These are phyloP conservation scores for Podosphaera aphanis DNA, from an alignment of 2,329 filamentous ascomycete species.

Conservation along the genomic window DNA sequence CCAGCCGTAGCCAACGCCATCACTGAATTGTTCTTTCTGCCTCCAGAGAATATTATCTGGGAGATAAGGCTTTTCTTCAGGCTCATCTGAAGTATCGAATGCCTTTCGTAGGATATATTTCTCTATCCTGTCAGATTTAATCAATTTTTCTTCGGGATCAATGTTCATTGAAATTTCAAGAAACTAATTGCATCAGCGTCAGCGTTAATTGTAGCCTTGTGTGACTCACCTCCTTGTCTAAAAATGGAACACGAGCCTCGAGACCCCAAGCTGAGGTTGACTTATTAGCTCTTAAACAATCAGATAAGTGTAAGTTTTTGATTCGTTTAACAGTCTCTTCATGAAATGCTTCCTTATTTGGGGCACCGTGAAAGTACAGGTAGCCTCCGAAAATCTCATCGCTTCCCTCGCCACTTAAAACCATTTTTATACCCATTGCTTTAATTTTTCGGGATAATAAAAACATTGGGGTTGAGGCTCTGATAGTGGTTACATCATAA, in stretches of 20 bases:
- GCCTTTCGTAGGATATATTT: slow-evolving; percentile 97
- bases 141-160: slow-evolving; percentile 88
- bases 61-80: slow-evolving; percentile 62
- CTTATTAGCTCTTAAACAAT: slow-evolving; percentile 96
- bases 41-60: slow-evolving; percentile 90
- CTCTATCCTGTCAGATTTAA: slow-evolving; percentile 50
- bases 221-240: slow-evolving; percentile 60
- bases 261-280: slow-evolving; percentile 95
- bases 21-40: slow-evolving; percentile 98
- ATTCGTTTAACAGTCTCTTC: slow-evolving; percentile 81
- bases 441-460: slow-evolving; percentile 96
- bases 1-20: slow-evolving; percentile 97
- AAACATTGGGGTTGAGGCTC: slow-evolving; percentile 97
- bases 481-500: slow-evolving; percentile 95
- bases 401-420: slow-evolving; percentile 83
- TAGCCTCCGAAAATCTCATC: slow-evolving; percentile 98
- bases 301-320: slow-evolving; percentile 89
- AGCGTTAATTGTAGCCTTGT: not conserved
- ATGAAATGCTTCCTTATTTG: slow-evolving; percentile 80
- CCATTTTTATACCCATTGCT: slow-evolving; percentile 99
- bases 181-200: slow-evolving; percentile 31
- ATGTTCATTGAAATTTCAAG: slow-evolving; percentile 82
- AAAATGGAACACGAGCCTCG: slow-evolving; percentile 89
- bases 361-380: slow-evolving; percentile 92
- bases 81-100: slow-evolving; percentile 80